Evolutionary conservation across 106 monocot genomes (phyloP).

Genomic region (Allium cepa): DNA sequence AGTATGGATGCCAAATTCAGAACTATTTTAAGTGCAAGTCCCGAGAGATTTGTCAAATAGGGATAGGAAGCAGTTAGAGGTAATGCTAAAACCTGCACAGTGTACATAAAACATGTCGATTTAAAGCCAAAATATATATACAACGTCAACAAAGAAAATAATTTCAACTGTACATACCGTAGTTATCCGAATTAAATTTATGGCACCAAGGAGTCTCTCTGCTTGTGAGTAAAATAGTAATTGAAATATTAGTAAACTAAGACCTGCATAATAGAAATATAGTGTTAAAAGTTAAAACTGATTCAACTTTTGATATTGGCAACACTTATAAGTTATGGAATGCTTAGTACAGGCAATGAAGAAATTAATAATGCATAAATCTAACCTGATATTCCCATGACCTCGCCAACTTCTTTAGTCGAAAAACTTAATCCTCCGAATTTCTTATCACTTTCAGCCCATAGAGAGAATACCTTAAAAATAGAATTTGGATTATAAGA

Average conservation of each 20-base stretch:
- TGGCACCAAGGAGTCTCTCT: constrained; percentile 33
- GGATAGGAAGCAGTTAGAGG: constrained; percentile 49
- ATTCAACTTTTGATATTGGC: neutral
- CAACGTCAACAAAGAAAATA: neutral
- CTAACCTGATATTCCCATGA: constrained; percentile 51
- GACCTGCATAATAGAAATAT: constrained; percentile 23
- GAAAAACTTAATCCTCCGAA: constrained; percentile 61
- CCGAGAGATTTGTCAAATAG: constrained; percentile 52
- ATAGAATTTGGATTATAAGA: neutral
- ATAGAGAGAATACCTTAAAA: constrained; percentile 56
- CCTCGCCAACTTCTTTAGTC: constrained; percentile 36
- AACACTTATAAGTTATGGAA: neutral
- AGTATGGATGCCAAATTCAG: constrained; percentile 51
- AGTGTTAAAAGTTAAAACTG: neutral
- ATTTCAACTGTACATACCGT: constrained; percentile 37
- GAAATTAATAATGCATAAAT: too few species aligned
- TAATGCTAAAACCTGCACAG: constrained; percentile 44
- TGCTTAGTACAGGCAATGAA: neutral
- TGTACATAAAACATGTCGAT: neutral
- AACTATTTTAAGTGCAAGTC: constrained; percentile 30
- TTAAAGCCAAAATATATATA: neutral
- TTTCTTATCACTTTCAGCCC: constrained; percentile 48
- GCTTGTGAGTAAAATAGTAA: constrained; percentile 33
- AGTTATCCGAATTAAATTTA: constrained; percentile 29
- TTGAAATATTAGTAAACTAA: constrained; percentile 45